Evolutionary conservation across 1,284 basidiomycete species (phyloP), one percentile per base, ranked within the genome.

Genomic region (Ganoderma sinense): DNA sequence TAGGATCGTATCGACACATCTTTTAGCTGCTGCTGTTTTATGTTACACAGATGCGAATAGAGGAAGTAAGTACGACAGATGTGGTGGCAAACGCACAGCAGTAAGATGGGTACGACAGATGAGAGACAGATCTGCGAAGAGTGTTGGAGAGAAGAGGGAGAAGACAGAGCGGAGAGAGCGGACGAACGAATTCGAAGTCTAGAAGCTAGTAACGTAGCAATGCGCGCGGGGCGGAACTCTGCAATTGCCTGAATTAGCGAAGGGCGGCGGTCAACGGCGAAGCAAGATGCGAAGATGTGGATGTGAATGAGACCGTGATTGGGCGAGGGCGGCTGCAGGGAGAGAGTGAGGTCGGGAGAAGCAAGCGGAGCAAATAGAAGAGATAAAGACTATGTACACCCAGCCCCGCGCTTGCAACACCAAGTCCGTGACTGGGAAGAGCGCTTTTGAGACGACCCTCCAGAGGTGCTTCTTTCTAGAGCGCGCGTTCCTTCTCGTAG

Each of bases 11-110:
- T 71, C 70, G 70, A 69, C 73, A 74, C 73, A 74, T 74, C 72
- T 72, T 74, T 74, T 74, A 71, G 73, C 73, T 70, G 73, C 73
- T 69, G 69, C 70, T 69, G 69, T 62, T 56, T 63, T 72, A 74
- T 74, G 73, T 69, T 74, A 74, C 73, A 74, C 65, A 65, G 66
- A 63, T 63, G 70, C 70, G 62, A 69, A 70, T 69, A 70, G 67
- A 68, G 69, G 66, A 69, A 70, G 67, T 69, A 68, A 45, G 68
- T 71, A 72, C 64, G 68, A 26, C 63, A 64, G 61, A 59, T 29
- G 63, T 55, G 36, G 62, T 68, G 69, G 68, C 73, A 74, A 59
- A 71, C 70, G 69, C 73, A 74, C 73, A 74, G 73, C 73, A 74
- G 73, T 70, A 64, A 66, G 63, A 73, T 68, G 65, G 51, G 69